phyloP scores from a whole-genome alignment of 495 filamentous ascomycete genomes.

The Ramalina intermedia region DNA sequence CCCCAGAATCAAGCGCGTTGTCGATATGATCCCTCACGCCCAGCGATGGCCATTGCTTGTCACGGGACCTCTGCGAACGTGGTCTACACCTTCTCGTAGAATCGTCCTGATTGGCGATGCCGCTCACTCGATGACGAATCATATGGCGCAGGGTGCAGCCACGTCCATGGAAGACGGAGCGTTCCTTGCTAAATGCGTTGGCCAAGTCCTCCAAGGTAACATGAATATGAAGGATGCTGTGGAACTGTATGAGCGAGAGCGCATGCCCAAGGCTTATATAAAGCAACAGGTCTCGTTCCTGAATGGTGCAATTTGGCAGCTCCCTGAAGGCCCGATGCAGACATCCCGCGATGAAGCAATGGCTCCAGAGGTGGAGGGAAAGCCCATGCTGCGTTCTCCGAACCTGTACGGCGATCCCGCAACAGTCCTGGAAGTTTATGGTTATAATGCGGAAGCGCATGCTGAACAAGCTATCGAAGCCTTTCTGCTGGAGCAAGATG shows the following conservation, averaged over 20 bases:
- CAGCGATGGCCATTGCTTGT: slow-evolving; percentile 10
- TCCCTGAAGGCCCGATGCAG: slow-evolving; percentile 30
- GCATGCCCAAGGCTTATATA: slow-evolving; percentile 15
- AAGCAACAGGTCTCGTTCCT: slow-evolving; percentile 27
- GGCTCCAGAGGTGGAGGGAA: slow-evolving; percentile 21
- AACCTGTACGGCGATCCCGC: slow-evolving; percentile 19
- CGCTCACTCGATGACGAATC: slow-evolving; percentile 2
- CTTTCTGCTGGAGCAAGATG: slow-evolving; percentile 6
- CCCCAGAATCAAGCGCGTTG: slow-evolving; percentile 25
- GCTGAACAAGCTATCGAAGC: slow-evolving; percentile 13
- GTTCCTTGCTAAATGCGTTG: slow-evolving; percentile 18
- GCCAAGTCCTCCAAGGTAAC: slow-evolving; percentile 6
- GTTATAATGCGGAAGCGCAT: slow-evolving; percentile 19
- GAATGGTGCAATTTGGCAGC: slow-evolving; percentile 31
- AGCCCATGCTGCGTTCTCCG: slow-evolving; percentile 13
- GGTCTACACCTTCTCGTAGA: slow-evolving; percentile 6
- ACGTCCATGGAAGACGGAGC: slow-evolving; percentile 19
- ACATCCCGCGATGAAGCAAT: slow-evolving; percentile 28
- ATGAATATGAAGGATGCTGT: slow-evolving; percentile 12
- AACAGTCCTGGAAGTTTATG: slow-evolving; percentile 16
- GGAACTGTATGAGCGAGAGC: slow-evolving; percentile 18
- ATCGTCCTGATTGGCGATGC: slow-evolving; percentile 10
- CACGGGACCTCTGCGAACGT: slow-evolving; percentile 7
- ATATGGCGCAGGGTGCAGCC: slow-evolving; percentile 15
- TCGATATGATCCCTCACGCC: slow-evolving; percentile 28